Conservation (phyloP, 345 rosid species). For the Noccaea bulbosa region DNA sequence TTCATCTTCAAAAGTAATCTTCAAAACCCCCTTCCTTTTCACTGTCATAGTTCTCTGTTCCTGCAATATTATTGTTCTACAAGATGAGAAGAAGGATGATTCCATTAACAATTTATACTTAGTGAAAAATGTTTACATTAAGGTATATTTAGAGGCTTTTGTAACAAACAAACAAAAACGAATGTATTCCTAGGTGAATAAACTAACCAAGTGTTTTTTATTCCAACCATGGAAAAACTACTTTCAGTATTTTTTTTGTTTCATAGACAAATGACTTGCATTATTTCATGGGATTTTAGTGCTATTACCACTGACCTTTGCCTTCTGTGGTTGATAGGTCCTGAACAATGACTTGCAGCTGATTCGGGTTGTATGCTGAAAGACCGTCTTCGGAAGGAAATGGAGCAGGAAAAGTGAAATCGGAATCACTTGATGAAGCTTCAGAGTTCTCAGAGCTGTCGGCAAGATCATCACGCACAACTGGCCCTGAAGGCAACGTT, state of each 20-base stretch:
- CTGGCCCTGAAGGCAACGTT: conserved; percentile 45
- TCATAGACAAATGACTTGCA: background rate
- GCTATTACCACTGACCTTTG: conserved; percentile 54
- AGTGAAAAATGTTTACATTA: conserved; percentile 15
- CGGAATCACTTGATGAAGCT: conserved; percentile 68
- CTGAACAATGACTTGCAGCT: conserved; percentile 57
- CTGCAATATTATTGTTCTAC: conserved; percentile 56
- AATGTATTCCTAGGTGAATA: conserved; percentile 10
- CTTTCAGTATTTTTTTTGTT: background rate
- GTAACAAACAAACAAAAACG: background rate
- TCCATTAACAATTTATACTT: conserved; percentile 30
- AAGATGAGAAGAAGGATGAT: conserved; percentile 33
- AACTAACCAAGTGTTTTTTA: conserved; percentile 17
- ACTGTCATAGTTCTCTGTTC: conserved; percentile 52
- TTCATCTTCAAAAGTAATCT: conserved; percentile 70
- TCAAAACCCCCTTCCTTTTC: conserved; percentile 80
- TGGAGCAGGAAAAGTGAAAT: conserved; percentile 72
- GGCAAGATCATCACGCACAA: conserved; percentile 51
- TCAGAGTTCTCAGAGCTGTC: conserved; percentile 66
- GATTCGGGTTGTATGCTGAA: conserved; percentile 42
- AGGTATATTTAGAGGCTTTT: conserved; percentile 18
- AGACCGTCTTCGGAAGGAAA: conserved; percentile 39
- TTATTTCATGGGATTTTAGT: conserved; percentile 32
- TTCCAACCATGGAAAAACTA: background rate
- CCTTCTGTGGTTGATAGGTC: conserved; percentile 56